Percentiles rank a stretch among this genome's conserved stretches.
Evolutionary conservation across 1,284 basidiomycete genomes (phyloP).

Genomic region (Pyrrhoderma noxium): DNA sequence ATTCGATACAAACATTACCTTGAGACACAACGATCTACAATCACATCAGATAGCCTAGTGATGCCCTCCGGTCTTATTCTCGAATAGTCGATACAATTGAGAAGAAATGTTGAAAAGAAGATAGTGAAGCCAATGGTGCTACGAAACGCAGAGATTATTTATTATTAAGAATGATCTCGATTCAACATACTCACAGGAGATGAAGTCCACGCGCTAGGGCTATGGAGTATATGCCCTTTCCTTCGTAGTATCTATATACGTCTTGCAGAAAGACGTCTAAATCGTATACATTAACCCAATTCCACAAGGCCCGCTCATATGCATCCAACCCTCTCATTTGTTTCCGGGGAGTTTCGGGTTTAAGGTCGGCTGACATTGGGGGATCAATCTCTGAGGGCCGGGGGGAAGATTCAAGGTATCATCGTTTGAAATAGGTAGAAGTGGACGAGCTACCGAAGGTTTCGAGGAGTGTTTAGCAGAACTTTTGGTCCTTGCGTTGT

Average conservation of each 20-base stretch:
- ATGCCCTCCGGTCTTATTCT: constrained; percentile 58
- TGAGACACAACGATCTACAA: constrained; percentile 75
- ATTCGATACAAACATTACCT: constrained; percentile 49
- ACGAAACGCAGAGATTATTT: constrained; percentile 24
- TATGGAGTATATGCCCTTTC: constrained; percentile 94
- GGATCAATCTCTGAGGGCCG: constrained; percentile 55
- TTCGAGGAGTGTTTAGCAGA: constrained; percentile 6
- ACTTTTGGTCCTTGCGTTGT: background rate
- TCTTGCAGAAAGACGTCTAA: constrained; percentile 93
- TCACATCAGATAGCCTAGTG: constrained; percentile 67
- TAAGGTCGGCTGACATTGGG: background rate
- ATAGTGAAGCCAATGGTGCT: constrained; percentile 98
- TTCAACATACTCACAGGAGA: constrained; percentile 64
- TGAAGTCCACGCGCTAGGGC: constrained; percentile 82
- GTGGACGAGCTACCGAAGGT: constrained; percentile 17
- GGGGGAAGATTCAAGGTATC: constrained; percentile 44
- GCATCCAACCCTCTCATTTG: constrained; percentile 69
- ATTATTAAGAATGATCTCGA: constrained; percentile 21
- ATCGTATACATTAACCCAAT: constrained; percentile 98
- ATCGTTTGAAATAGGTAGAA: constrained; percentile 29
- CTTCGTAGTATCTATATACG: constrained; percentile 92
- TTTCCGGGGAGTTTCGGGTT: constrained; percentile 19
- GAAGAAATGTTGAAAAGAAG: constrained; percentile 90
- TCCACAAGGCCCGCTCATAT: constrained; percentile 91
- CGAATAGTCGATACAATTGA: constrained; percentile 92